Percentiles rank a stretch among this genome's conserved stretches.
Evolutionary conservation across 2,329 filamentous ascomycete species (phyloP).

Genomic region (Penicillium sp.): DNA sequence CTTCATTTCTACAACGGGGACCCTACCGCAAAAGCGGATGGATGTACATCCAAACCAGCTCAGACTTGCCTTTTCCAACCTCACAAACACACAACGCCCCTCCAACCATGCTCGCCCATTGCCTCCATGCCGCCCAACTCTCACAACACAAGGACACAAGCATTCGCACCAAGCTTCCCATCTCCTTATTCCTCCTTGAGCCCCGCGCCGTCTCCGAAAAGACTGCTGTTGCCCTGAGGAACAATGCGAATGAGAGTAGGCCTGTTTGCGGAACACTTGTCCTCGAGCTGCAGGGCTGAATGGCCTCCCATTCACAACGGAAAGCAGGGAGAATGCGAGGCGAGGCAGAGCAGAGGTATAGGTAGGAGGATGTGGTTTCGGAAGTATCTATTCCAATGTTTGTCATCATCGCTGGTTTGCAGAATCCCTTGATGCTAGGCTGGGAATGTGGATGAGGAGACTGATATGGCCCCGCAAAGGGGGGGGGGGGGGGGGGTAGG

Average conservation of each 20-base stretch:
- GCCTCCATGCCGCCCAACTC: not conserved
- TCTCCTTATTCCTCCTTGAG: slow-evolving; percentile 4
- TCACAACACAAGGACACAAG: not conserved
- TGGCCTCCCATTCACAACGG: not conserved
- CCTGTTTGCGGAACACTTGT: not conserved
- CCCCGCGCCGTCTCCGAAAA: slow-evolving; percentile 17
- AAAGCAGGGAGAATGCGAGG: slow-evolving; percentile 3
- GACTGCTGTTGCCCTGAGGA: slow-evolving; percentile 25
- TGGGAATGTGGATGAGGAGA: slow-evolving; percentile 1
- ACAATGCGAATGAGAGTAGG: slow-evolving; percentile 2
- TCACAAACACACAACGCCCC: slow-evolving; percentile 21
- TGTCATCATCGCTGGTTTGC: slow-evolving; percentile 41
- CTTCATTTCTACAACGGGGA: not conserved
- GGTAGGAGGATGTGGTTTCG: slow-evolving; percentile 26
- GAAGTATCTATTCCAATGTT: slow-evolving; percentile 44
- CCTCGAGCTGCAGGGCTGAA: not conserved
- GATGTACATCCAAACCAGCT: slow-evolving; percentile 16
- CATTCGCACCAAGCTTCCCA: no score
- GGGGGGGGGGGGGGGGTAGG: not conserved
- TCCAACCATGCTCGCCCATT: not conserved
- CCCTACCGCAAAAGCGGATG: not conserved
- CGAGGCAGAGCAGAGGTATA: not conserved
- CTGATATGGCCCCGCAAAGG: not conserved
- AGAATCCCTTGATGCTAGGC: slow-evolving; percentile 1
- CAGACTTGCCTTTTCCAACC: slow-evolving; percentile 33